Conservation (phyloP, 371 early-diverging fungal genomes). For the Mucor saturninus region DNA sequence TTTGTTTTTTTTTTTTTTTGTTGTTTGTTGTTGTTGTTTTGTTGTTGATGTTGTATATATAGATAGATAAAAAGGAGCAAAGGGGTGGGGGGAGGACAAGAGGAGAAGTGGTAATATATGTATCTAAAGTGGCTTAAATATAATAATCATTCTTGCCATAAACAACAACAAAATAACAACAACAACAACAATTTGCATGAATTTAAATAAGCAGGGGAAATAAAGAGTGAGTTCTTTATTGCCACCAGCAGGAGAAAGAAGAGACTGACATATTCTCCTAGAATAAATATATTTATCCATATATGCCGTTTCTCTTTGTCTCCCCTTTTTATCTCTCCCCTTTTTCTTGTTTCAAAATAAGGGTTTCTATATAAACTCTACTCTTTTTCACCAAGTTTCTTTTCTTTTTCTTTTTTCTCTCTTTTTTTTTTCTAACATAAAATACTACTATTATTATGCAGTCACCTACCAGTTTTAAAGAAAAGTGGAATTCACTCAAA, state of each 20-base stretch:
- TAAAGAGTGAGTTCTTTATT: constrained; percentile 3
- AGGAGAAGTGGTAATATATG: background rate
- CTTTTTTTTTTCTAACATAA: constrained; percentile 2
- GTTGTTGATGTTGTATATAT: background rate
- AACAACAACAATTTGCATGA: constrained; percentile 17
- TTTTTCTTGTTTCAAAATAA: constrained; percentile 3
- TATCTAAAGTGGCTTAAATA: constrained; percentile 1
- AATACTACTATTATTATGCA: constrained; percentile 13
- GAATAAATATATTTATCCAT: background rate
- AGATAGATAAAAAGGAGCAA: too few relatives aligned
- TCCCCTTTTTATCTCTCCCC: constrained; percentile 5
- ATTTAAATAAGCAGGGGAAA: constrained; percentile 23
- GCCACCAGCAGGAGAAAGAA: constrained; percentile 4
- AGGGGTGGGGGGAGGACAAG: too few relatives aligned
- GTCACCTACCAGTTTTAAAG: constrained; percentile 24
- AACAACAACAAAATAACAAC: constrained; percentile 12
- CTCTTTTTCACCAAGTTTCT: background rate
- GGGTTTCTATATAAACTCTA: background rate
- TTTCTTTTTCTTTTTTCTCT: constrained; percentile 1
- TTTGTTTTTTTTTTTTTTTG: background rate
- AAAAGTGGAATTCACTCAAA: constrained; percentile 26
- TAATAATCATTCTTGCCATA: constrained; percentile 1
- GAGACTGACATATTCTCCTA: constrained; percentile 5
- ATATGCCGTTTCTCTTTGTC: background rate
- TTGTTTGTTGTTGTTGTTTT: background rate